These are phyloP conservation scores for Mycothermus thermophilus DNA, from an alignment of 495 filamentous ascomycete genomes.

Conservation along the genomic window DNA sequence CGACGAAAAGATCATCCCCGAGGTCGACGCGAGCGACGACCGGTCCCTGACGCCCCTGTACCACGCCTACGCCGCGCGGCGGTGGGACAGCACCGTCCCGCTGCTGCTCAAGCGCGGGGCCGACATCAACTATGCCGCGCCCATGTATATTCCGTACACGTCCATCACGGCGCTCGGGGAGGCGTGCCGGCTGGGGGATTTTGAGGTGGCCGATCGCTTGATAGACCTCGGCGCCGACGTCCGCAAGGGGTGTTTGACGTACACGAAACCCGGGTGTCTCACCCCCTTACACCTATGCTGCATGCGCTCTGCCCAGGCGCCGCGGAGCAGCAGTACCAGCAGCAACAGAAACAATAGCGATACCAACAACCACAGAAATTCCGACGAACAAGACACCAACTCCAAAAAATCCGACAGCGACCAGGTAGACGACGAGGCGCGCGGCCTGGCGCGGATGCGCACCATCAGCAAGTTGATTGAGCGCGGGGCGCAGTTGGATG, in stretches of 20 bases:
- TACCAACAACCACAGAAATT: too few species aligned
- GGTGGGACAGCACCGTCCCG: constrained; percentile 18
- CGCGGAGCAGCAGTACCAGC: neutral
- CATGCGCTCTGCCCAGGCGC: constrained; percentile 14
- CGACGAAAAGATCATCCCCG: constrained; percentile 13
- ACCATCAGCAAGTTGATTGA: constrained; percentile 20
- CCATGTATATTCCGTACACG: constrained; percentile 21
- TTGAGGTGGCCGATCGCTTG: constrained; percentile 17
- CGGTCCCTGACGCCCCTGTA: constrained; percentile 21
- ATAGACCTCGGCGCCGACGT: constrained; percentile 22
- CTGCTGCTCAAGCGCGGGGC: constrained; percentile 21
- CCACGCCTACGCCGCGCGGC: constrained; percentile 22
- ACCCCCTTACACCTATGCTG: constrained; percentile 21
- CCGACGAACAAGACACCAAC: too few species aligned
- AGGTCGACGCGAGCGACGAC: constrained; percentile 18
- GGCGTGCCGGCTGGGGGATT: constrained; percentile 21
- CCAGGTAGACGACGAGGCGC: constrained; percentile 6
- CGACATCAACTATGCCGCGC: constrained; percentile 18
- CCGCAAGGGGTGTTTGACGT: constrained; percentile 14
- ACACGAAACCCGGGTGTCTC: constrained; percentile 6
- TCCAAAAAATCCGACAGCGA: constrained; percentile 4
- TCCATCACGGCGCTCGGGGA: constrained; percentile 24
- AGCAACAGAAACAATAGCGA: too few species aligned
- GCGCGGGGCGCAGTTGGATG: constrained; percentile 17
- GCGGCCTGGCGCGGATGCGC: constrained; percentile 2